Conservation (phyloP, 2,329 filamentous ascomycete species). For the Colletotrichum aenigma region DNA sequence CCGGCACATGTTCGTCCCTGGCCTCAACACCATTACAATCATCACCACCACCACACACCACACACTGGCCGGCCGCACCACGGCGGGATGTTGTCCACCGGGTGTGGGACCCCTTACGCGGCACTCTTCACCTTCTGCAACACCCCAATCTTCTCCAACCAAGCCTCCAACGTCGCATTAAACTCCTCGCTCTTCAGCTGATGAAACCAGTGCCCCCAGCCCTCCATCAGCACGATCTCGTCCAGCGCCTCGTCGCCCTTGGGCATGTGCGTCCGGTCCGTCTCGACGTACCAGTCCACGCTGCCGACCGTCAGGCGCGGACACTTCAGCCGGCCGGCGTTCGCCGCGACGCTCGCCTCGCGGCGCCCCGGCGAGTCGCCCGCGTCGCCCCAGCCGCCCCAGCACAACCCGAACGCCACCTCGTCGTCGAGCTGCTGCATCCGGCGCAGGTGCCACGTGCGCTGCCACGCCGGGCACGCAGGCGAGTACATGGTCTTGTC, state of each 20-base stretch:
- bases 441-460: slow-evolving; percentile 6
- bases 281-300: background rate
- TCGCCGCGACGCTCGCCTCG: background rate
- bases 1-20: background rate
- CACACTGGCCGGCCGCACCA: background rate
- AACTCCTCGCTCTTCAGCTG: slow-evolving; percentile 4
- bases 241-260: slow-evolving; percentile 1
- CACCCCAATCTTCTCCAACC: background rate
- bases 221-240: slow-evolving; percentile 5
- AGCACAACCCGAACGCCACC: slow-evolving; percentile 1
- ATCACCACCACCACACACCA: background rate
- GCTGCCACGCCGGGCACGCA: background rate
- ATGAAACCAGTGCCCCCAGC: slow-evolving; percentile 9
- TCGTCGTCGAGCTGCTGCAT: slow-evolving; percentile 2
- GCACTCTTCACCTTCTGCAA: background rate
- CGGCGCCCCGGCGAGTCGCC: background rate
- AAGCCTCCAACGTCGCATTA: background rate
- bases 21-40: background rate
- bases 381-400: slow-evolving; percentile 3
- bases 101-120: background rate
- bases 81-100: background rate
- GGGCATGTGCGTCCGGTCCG: slow-evolving; percentile 3
- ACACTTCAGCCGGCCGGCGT: background rate
- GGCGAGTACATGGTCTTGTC: background rate
- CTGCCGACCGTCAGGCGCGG: background rate